Percentiles rank a stretch among this genome's conserved stretches.
Evolutionary conservation across 441 rosid species (phyloP).

Genomic region (Raphanus hybrid): DNA sequence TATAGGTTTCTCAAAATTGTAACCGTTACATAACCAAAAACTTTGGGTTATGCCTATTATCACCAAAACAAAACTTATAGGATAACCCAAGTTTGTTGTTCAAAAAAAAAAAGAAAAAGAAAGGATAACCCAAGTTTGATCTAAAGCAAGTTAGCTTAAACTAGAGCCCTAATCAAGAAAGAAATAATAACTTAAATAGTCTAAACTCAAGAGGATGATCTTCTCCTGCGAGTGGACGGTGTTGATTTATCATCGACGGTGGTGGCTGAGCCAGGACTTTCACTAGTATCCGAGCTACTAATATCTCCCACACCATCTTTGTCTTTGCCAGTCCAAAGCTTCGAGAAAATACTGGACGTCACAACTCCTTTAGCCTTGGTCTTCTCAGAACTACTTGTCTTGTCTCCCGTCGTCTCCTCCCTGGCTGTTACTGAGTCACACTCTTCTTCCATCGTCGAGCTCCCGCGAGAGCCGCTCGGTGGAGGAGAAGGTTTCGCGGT

Average conservation of each 20-base stretch:
- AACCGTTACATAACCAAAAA: constrained; percentile 23
- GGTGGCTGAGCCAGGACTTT: constrained; percentile 61
- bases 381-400: constrained; percentile 32
- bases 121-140: constrained; percentile 21
- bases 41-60: constrained; percentile 15
- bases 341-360: constrained; percentile 56
- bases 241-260: constrained; percentile 58
- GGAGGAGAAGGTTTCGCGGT: constrained; percentile 47
- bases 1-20: constrained; percentile 30
- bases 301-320: constrained; percentile 53
- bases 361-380: constrained; percentile 59
- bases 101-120: too few relatives aligned
- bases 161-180: neutral
- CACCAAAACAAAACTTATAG: constrained; percentile 11
- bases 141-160: constrained; percentile 30
- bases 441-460: constrained; percentile 70
- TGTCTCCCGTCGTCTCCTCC: constrained; percentile 49
- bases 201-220: constrained; percentile 36
- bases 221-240: constrained; percentile 60
- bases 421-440: constrained; percentile 72
- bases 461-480: constrained; percentile 49
- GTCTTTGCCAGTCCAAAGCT: constrained; percentile 61
- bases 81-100: constrained; percentile 10
- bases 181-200: neutral
- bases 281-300: constrained; percentile 70